Base-by-base conservation (phyloP, 108 stramenopile species). In the Stephanodiscus triporus region DNA sequence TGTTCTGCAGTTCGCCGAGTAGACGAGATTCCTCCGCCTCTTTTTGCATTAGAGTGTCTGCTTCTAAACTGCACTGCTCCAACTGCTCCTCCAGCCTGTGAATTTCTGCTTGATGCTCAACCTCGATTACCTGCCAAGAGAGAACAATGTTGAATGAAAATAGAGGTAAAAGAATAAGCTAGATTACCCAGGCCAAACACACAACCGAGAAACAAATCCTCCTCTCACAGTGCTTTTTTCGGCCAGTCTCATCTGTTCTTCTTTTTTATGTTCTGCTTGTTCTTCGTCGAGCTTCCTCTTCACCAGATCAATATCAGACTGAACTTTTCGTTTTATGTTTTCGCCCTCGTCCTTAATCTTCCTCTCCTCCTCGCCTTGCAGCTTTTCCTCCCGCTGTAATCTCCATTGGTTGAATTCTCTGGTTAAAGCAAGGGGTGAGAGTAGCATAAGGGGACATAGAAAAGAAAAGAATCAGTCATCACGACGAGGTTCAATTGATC, bases 361-460 rank as follows among this genome's bases (percentile, higher is more conserved):
- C 13, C 13, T 24, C n/a, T 70, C 63, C 47, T 70, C 77, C 0
- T 53, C 51, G 2, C 38, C 10, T 26, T 17, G 38, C 17, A 70
- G 37, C 43, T 77, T 50, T 22, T n/a, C 19, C 50, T 77, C 68
- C 34, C 77, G 47, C 38, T 20, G 51, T 26, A 55, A 38, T 38
- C 58, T 65, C 77, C 77, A 77, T 40, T 66, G 62, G 9, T 70
- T 69, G 20, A 77, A 65, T 45, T 64, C 69, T 23, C 75, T 76
- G 43, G 29, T 16, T 45, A 3, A 4, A 34, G 32, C n/a, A n/a
- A 34, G 32, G 32, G 32, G 32, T 34, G 4, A 34, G 2, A 34
- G 32, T n/a, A 45, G 43, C 14, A 65, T 36, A 13, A 47, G 49
- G 8, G 67, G 27, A 45, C 6, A 24, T 0, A 30, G 49, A 29